Conservation (phyloP, 345 rosid genomes). For the Excoecaria agallocha region DNA sequence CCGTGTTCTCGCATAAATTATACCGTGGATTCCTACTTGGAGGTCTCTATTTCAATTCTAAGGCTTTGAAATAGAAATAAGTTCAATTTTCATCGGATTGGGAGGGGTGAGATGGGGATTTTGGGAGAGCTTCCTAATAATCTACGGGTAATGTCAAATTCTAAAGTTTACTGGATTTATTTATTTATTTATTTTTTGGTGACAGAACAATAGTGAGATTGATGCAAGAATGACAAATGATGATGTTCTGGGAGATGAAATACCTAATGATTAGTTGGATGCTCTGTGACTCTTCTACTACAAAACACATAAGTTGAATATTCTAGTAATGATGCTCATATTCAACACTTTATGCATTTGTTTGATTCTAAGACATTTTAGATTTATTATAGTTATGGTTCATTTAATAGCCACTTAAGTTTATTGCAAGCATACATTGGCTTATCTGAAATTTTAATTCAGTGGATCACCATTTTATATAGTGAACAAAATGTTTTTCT, state of each 20-base stretch:
- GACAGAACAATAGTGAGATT: constrained; percentile 61
- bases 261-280: constrained; percentile 75
- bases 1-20: constrained; percentile 1
- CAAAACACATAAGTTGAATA: constrained; percentile 57
- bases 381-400: not conserved
- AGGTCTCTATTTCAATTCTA: not conserved
- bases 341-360: constrained; percentile 3
- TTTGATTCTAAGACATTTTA: not conserved
- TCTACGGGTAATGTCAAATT: not conserved
- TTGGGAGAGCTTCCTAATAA: not conserved
- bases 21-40: not conserved
- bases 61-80: not conserved
- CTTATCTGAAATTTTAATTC: too few species aligned
- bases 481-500: too few species aligned
- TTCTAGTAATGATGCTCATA: constrained; percentile 45
- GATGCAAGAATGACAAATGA: constrained; percentile 77
- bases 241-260: constrained; percentile 93
- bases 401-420: not conserved
- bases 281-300: constrained; percentile 60
- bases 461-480: too few species aligned
- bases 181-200: constrained; percentile 6
- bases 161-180: not conserved
- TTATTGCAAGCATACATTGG: not conserved
- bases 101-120: not conserved
- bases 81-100: not conserved